phyloP scores from a whole-genome alignment of 2,329 filamentous ascomycete species.

The Alternaria arborescens region DNA sequence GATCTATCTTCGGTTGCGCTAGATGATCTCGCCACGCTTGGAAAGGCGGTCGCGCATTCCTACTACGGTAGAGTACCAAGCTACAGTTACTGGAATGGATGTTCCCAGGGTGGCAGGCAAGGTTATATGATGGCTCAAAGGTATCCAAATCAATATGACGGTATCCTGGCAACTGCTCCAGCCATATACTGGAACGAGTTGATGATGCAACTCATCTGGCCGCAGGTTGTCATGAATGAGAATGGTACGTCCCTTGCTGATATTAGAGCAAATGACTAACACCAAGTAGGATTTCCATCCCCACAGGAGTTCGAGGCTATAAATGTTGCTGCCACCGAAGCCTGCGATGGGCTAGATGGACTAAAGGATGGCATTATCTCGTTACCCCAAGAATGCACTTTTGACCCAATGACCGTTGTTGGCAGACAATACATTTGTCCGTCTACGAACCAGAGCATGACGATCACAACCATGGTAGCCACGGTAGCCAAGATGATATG shows the following conservation, averaged over 20 bases:
- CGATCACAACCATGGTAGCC: constrained; percentile 18
- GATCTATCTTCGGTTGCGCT: constrained; percentile 46
- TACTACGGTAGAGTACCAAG: constrained; percentile 41
- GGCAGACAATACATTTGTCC: constrained; percentile 19
- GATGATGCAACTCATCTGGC: constrained; percentile 30
- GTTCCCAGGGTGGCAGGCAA: constrained; percentile 31
- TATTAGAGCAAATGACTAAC: neutral
- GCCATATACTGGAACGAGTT: constrained; percentile 30
- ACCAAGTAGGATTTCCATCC: constrained; percentile 9
- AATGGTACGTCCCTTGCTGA: constrained; percentile 10
- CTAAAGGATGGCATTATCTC: constrained; percentile 43
- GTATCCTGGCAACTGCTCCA: constrained; percentile 43
- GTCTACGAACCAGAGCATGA: constrained; percentile 11
- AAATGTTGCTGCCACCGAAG: constrained; percentile 19
- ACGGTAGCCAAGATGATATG: constrained; percentile 22
- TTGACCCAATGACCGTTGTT: constrained; percentile 26
- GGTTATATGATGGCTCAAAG: constrained; percentile 43
- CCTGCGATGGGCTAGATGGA: constrained; percentile 40
- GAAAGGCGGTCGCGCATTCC: constrained; percentile 33
- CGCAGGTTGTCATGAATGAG: constrained; percentile 40
- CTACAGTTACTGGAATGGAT: constrained; percentile 47
- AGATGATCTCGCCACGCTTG: constrained; percentile 40
- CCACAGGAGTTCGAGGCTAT: constrained; percentile 36
- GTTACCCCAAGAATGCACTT: constrained; percentile 31
- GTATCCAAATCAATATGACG: constrained; percentile 40